phyloP scores from a whole-genome alignment of 179 eudicot genomes.

The Heliamphora pulchella region DNA sequence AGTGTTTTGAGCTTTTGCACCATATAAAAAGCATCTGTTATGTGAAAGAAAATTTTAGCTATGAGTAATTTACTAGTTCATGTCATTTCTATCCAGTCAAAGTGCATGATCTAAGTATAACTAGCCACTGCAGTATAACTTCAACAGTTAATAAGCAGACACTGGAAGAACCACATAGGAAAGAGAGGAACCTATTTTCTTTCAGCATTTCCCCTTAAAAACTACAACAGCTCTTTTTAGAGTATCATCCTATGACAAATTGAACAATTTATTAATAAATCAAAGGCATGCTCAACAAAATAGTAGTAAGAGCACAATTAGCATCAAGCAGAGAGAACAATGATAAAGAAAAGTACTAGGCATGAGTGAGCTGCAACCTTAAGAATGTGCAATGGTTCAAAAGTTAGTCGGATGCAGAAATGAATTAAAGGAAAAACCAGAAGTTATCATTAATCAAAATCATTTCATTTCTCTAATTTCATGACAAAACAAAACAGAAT shows the following conservation, averaged over 20 bases:
- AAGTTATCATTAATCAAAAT: too few species aligned
- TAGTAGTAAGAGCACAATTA: background rate
- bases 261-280: background rate
- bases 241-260: conserved; percentile 68
- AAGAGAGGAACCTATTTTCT: conserved; percentile 68
- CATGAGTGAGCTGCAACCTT: background rate
- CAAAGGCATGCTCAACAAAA: background rate
- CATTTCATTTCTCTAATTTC: background rate
- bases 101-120: background rate
- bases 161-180: conserved; percentile 9
- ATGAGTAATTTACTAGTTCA: too few species aligned
- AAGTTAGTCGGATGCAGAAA: too few species aligned
- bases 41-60: too few species aligned
- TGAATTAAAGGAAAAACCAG: too few species aligned
- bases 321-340: conserved; percentile 1
- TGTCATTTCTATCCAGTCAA: background rate
- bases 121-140: background rate
- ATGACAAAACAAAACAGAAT: background rate
- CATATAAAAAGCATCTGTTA: too few species aligned
- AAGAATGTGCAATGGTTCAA: too few species aligned
- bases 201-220: conserved; percentile 85
- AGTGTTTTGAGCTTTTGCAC: too few species aligned
- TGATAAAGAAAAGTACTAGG: background rate
- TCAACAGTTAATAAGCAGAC: background rate
- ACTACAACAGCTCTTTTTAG: conserved; percentile 66